Base-by-base conservation (phyloP, 2,329 filamentous ascomycete genomes). In the Stagonosporopsis rhizophila region DNA sequence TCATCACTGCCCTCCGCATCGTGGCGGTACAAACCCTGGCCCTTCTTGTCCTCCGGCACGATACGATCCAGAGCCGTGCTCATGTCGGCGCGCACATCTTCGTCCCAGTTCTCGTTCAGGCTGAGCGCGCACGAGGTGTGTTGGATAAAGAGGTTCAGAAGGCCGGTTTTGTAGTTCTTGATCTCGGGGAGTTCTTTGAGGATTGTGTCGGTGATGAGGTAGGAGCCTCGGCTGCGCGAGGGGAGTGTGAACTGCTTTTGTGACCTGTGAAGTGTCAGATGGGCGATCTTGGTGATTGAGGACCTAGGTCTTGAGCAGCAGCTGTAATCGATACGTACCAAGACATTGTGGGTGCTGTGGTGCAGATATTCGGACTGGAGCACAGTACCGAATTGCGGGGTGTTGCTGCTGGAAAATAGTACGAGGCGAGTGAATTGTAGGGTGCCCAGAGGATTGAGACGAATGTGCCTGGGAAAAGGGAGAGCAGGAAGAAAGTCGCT, bases 51-150 rank as follows among this genome's bases (percentile, higher is more conserved):
- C 70, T 91, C 90, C 0, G 93, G 92, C 38, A 89, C 95, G 69
- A 99, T 90, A 40, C 92, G 83, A 77, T 99, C 94, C 64, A 99
- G 81, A 42, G 94, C 92, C 79, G 97, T 92, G 71, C 87, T 92
- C 94, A 98, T 96, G 77, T 99, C 92, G 37, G 84, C 85, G 56
- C 92, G 85, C n/a, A 99, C 95, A 78, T 96, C 91, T 41, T 80
- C 77, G 72, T 93, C 91, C 80, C 81, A 89, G 79, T 98, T 98
- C 83, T 99, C 95, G 74, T 99, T 99, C 68, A 99, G 80, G 58
- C 87, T 91, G 49, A 99, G 83, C 12, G 90, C 95, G 78, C 92
- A 96, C 70, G 87, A 92, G 5, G 95, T 99, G 79, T 99, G 95
- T 79, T 99, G 94, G 51, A 98, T 84, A 76, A 98, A 99, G 42